Evolutionary conservation across 1,284 basidiomycete species (phyloP), one percentile per base, ranked within the genome.

Genomic region (Leccinum subrobustum): DNA sequence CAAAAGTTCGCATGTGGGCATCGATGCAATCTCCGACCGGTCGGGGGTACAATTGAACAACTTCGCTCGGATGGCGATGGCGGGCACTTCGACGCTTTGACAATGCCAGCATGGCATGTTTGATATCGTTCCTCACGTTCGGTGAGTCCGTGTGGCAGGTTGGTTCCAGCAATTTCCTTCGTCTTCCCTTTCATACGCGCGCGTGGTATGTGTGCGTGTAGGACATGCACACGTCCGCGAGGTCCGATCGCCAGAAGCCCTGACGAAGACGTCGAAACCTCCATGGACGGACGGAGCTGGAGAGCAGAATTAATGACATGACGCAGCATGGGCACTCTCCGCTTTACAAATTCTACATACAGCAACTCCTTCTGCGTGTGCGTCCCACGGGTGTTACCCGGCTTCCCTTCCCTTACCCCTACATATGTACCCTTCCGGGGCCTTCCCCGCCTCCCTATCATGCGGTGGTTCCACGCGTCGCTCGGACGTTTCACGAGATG

Each of bases 401-500:
- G 25, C 23, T 23, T 50, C 23, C 14, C 20, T 50, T 50, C 48
- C 48, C 48, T 50, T 14, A 16, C 48, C 48, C 48, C 48, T 50
- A 47, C 44, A 44, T 25, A n/a, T 44, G 42, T 20, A 14, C 48
- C 48, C 23, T 48, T 35, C 33, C 12, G 33, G 33, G 33, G 33
- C 33, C 33, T 35, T 48, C 39, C 39, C 39, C 39, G 5, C 39
- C 39, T 44, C n/a, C n/a, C n/a, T 44, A 44, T 44, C 39, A 44
- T 44, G 39, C n/a, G n/a, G n/a, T 44, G 39, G 39, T 64, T 59
- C 56, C 57, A 35, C 58, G 59, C 67, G 67, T 62, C 61, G 7
- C 31, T 64, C 67, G 67, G 68, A 58, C 20, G 68, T 71, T 69
- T 66, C 68, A 62, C 44, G n/a, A 35, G 39, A 37, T 18, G 11